Base-by-base conservation (phyloP, 2,329 filamentous ascomycete species). In the Trichoderma polysporum region DNA sequence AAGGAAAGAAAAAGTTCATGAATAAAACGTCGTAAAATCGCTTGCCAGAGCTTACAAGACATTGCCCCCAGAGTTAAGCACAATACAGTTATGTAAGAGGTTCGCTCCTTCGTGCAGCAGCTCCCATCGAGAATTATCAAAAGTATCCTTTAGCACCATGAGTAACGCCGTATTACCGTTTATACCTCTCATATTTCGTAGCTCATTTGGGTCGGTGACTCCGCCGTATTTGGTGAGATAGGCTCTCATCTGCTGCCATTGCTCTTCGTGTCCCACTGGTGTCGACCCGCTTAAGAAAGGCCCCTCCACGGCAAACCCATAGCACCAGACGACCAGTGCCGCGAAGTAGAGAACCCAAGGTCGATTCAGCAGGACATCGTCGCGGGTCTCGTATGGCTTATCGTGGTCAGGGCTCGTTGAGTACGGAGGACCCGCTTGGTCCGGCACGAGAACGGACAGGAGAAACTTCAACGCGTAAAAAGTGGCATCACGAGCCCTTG, bases 321-420 rank as follows among this genome's bases (percentile, higher is more conserved):
- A 99, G 68, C 89, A 93, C 95, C 95, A 99, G 1, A 98, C 91
- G 25, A 97, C 92, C 15, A 99, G 84, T 0, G 90, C 89, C 0
- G 95, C 92, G 75, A 97, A 96, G 79, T 97, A 99, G 60, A 98
- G 83, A 12, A 97, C 93, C 94, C 95, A 99, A 0, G 94, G 92
- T 17, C 95, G 86, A 74, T 98, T 97, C 68, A 98, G 85, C 1
- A 97, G 84, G 62, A 93, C 91, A 73, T 99, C 95, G 73, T 97
- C 91, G 22, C 93, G 87, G 0, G 94, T 93, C 19, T 89, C 90
- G 77, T 98, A 99, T 7, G 85, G 78, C 66, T 81, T 76, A 60
- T 81, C 81, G 4, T 80, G 80, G 19, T 78, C 76, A 59, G 80
- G 80, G 35, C 75, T 78, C 25, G 78, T 76, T 1, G 79, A 74